Evolutionary conservation across 2,329 filamentous ascomycete genomes (phyloP).

Genomic region (Stagonosporopsis vannaccii): DNA sequence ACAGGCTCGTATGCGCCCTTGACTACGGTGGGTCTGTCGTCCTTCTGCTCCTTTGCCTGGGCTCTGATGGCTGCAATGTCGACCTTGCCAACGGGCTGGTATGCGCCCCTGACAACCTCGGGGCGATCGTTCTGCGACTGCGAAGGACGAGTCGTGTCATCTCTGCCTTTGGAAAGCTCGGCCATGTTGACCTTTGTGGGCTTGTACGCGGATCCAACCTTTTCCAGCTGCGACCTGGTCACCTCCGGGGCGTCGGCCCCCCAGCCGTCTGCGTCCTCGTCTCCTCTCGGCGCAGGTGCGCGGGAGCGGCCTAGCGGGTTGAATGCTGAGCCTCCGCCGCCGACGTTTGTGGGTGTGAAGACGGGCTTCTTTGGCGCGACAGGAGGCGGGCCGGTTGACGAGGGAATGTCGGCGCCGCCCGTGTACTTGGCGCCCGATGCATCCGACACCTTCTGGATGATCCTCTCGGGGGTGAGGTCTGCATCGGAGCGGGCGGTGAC

Average conservation of each 20-base stretch:
- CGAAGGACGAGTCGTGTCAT: constrained; percentile 68
- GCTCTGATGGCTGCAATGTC: constrained; percentile 90
- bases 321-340: constrained; percentile 62
- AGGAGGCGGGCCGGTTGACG: constrained; percentile 67
- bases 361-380: constrained; percentile 87
- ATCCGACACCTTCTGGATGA: constrained; percentile 93
- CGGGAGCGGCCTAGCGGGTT: constrained; percentile 74
- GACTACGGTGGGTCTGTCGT: constrained; percentile 83
- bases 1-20: constrained; percentile 95
- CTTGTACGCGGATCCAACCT: constrained; percentile 90
- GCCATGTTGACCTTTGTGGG: constrained; percentile 95
- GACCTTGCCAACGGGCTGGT: constrained; percentile 96
- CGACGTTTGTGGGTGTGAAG: constrained; percentile 79
- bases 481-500: constrained; percentile 91
- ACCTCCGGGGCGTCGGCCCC: constrained; percentile 91
- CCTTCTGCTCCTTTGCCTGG: constrained; percentile 70
- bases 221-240: constrained; percentile 85
- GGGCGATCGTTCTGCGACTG: constrained; percentile 55
- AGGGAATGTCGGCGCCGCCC: constrained; percentile 64
- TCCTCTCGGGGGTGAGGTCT: constrained; percentile 85
- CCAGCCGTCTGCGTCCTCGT: constrained; percentile 88
- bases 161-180: constrained; percentile 77
- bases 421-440: constrained; percentile 96
- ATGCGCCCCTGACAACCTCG: constrained; percentile 82
- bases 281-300: constrained; percentile 60